phyloP scores from a whole-genome alignment of 257 asterid species.

The Oldenlandia corymbosa region DNA sequence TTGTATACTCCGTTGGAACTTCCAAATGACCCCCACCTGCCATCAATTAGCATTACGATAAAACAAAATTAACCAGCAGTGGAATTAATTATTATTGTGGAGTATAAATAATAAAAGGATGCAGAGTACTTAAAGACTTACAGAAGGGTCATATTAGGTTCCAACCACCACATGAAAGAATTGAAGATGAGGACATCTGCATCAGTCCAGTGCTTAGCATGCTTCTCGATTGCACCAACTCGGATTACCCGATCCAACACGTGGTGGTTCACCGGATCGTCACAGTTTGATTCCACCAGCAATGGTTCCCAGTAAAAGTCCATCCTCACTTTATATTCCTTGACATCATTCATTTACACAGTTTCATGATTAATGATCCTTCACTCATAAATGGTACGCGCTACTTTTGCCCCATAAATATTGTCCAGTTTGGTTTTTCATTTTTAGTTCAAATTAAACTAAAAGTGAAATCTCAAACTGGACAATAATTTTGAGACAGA shows the following conservation, averaged over 20 bases:
- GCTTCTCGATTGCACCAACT: slow-evolving; percentile 40
- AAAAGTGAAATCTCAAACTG: too few relatives aligned
- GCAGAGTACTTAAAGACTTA: slow-evolving; percentile 26
- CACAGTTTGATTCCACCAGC: slow-evolving; percentile 45
- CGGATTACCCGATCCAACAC: slow-evolving; percentile 26
- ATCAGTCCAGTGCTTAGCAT: slow-evolving; percentile 43
- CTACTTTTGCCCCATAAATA: too few relatives aligned
- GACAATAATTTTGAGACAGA: too few relatives aligned
- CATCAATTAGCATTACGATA: too few relatives aligned
- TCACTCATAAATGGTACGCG: too few relatives aligned
- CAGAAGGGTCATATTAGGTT: slow-evolving; percentile 34
- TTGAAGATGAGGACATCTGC: slow-evolving; percentile 45
- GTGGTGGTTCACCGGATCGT: slow-evolving; percentile 33
- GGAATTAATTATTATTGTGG: too few relatives aligned
- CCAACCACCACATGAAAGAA: slow-evolving; percentile 45
- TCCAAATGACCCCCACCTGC: slow-evolving; percentile 49
- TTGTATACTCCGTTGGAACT: slow-evolving; percentile 30
- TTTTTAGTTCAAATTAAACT: too few relatives aligned
- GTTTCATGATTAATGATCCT: too few relatives aligned
- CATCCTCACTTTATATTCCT: slow-evolving; percentile 45
- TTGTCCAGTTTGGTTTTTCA: too few relatives aligned
- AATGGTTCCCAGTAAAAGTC: slow-evolving; percentile 50
- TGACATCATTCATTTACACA: not conserved
- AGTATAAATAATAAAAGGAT: too few relatives aligned
- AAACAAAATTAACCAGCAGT: too few relatives aligned